phyloP scores from a whole-genome alignment of 805 yeast genomes.

The Debaryomyces tyrocola region DNA sequence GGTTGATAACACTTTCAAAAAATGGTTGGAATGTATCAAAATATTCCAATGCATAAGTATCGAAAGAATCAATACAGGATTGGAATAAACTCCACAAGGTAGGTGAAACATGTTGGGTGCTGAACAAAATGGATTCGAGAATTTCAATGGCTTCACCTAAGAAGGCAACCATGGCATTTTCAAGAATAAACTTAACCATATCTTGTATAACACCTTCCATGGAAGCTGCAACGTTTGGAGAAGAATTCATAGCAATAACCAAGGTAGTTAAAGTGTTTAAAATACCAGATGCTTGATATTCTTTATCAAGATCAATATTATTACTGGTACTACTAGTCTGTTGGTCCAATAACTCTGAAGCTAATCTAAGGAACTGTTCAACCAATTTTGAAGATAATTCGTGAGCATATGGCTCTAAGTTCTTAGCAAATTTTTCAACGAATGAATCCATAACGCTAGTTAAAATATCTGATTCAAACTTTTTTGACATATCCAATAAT shows the following conservation, averaged over 20 bases:
- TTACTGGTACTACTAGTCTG: constrained; percentile 14
- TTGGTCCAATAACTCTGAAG: constrained; percentile 51
- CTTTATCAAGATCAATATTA: constrained; percentile 33
- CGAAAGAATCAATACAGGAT: constrained; percentile 52
- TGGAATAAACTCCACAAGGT: constrained; percentile 53
- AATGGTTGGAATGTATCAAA: constrained; percentile 57
- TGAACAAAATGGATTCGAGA: constrained; percentile 54
- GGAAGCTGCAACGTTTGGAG: constrained; percentile 36
- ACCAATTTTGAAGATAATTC: constrained; percentile 52
- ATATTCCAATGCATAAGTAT: constrained; percentile 59
- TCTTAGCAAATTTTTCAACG: constrained; percentile 42
- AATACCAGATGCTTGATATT: constrained; percentile 45
- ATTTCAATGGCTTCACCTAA: constrained; percentile 41
- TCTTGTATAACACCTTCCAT: constrained; percentile 35
- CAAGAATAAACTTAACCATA: constrained; percentile 34
- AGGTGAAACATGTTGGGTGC: constrained; percentile 53
- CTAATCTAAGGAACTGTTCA: constrained; percentile 71
- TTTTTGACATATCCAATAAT: constrained; percentile 44
- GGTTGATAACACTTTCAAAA: constrained; percentile 52
- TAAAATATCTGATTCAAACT: constrained; percentile 43
- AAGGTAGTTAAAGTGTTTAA: constrained; percentile 43
- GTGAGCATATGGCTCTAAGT: constrained; percentile 42
- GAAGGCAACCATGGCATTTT: constrained; percentile 40
- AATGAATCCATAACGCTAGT: constrained; percentile 46
- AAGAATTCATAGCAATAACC: constrained; percentile 41